phyloP scores from a whole-genome alignment of 495 filamentous ascomycete genomes.

The Neohortaea acidophila region DNA sequence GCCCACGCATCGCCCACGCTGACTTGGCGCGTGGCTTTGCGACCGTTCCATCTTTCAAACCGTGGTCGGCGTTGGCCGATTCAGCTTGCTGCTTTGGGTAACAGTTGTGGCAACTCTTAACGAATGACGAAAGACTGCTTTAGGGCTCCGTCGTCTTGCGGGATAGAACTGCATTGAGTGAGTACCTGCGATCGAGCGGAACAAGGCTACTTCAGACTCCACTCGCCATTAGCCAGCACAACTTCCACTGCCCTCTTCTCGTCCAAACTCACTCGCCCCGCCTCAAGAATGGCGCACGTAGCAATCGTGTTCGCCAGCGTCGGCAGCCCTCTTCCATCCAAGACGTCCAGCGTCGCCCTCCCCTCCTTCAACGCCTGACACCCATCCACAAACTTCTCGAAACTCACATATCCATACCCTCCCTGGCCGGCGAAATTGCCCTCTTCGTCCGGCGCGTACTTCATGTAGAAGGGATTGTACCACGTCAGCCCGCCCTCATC shows the following conservation, averaged over 20 bases:
- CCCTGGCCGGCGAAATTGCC: conserved; percentile 85
- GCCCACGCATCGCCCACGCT: too few species aligned
- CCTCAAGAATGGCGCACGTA: conserved; percentile 80
- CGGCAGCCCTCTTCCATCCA: conserved; percentile 67
- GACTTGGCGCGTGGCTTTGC: too few species aligned
- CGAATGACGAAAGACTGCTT: too few species aligned
- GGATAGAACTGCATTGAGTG: too few species aligned
- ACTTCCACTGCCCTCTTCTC: conserved; percentile 66
- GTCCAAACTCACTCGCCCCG: conserved; percentile 66
- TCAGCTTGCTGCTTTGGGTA: too few species aligned
- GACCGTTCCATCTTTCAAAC: too few species aligned
- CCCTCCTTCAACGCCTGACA: conserved; percentile 64
- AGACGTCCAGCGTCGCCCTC: conserved; percentile 49
- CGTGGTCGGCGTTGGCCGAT: too few species aligned
- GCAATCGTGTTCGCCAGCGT: conserved; percentile 80
- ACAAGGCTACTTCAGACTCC: conserved; percentile 57
- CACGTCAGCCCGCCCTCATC: conserved; percentile 55
- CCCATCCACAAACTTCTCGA: conserved; percentile 91
- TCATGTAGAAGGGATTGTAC: conserved; percentile 72
- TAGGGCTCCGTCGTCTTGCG: too few species aligned
- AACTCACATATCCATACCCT: conserved; percentile 84
- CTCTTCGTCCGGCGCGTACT: conserved; percentile 86
- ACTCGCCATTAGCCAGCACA: conserved; percentile 42
- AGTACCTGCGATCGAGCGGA: too few species aligned
- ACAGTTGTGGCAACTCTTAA: too few species aligned